phyloP scores from a whole-genome alignment of 495 filamentous ascomycete species.

The Penicillium arizonense region DNA sequence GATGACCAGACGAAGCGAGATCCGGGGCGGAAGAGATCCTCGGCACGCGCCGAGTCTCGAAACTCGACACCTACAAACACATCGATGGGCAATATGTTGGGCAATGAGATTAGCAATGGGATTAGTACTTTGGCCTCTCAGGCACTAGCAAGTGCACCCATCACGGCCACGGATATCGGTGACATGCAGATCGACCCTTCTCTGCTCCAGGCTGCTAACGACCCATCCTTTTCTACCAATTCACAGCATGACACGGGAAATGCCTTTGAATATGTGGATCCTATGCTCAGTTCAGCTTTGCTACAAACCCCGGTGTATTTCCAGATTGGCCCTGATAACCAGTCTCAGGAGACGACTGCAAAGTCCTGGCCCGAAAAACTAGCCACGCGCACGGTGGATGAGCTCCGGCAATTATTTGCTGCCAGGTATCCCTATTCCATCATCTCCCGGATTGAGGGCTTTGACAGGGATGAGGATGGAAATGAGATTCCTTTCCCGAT shows the following conservation, averaged over 20 bases:
- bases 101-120: conserved; percentile 40
- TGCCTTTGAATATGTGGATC: conserved; percentile 38
- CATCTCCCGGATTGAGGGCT: conserved; percentile 61
- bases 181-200: conserved; percentile 69
- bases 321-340: conserved; percentile 56
- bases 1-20: conserved; percentile 63
- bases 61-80: conserved; percentile 20
- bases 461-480: conserved; percentile 59
- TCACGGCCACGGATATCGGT: conserved; percentile 40
- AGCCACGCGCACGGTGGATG: conserved; percentile 50
- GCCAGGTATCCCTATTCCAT: conserved; percentile 53
- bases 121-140: conserved; percentile 54
- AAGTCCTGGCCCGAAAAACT: conserved; percentile 65
- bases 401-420: conserved; percentile 53
- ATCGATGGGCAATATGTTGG: conserved; percentile 26
- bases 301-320: conserved; percentile 60
- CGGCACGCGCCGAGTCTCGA: conserved; percentile 21
- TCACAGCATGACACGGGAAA: conserved; percentile 37
- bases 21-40: conserved; percentile 49
- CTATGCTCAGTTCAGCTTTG: conserved; percentile 26
- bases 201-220: conserved; percentile 51
- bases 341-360: conserved; percentile 35
- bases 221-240: conserved; percentile 43
- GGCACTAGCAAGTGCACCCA: conserved; percentile 47
- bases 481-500: conserved; percentile 57